These are phyloP conservation scores for Hypholoma fasciculare DNA, from an alignment of 768 basidiomycete genomes.

Conservation along the genomic window DNA sequence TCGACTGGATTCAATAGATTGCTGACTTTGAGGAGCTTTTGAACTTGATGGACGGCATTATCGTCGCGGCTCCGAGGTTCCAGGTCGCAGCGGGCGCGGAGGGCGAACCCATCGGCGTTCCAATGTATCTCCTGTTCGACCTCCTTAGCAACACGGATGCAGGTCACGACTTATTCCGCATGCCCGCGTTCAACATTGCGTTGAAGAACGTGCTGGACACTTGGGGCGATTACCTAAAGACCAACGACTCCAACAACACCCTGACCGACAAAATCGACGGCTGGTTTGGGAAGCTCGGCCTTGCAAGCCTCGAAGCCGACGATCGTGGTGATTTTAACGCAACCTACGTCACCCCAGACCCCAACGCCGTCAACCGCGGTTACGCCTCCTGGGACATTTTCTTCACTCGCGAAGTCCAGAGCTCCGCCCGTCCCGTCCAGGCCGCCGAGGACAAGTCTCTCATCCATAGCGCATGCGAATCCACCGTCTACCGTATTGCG, in stretches of 20 bases:
- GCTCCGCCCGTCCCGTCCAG: constrained; percentile 39
- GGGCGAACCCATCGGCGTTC: constrained; percentile 42
- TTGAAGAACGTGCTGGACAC: constrained; percentile 34
- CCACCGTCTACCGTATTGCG: constrained; percentile 42
- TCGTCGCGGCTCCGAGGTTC: constrained; percentile 41
- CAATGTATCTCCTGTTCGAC: constrained; percentile 47
- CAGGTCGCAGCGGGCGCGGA: constrained; percentile 20
- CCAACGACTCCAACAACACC: constrained; percentile 41
- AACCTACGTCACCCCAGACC: constrained; percentile 38
- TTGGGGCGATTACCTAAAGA: constrained; percentile 49
- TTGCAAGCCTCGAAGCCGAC: background rate
- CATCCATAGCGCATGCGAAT: constrained; percentile 56
- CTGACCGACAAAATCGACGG: constrained; percentile 37
- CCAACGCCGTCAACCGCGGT: constrained; percentile 40
- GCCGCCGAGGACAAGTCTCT: constrained; percentile 25
- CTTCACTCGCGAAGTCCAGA: constrained; percentile 48
- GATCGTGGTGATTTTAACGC: constrained; percentile 29
- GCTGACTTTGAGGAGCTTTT: constrained; percentile 42
- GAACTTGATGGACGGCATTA: constrained; percentile 38
- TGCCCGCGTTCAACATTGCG: constrained; percentile 42
- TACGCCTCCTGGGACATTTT: constrained; percentile 55
- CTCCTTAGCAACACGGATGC: constrained; percentile 37
- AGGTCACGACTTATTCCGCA: constrained; percentile 32
- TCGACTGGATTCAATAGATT: constrained; percentile 23
- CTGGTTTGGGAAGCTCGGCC: constrained; percentile 41